Conservation (phyloP, 805 yeast species). For the Barnettozyma pratensis region DNA sequence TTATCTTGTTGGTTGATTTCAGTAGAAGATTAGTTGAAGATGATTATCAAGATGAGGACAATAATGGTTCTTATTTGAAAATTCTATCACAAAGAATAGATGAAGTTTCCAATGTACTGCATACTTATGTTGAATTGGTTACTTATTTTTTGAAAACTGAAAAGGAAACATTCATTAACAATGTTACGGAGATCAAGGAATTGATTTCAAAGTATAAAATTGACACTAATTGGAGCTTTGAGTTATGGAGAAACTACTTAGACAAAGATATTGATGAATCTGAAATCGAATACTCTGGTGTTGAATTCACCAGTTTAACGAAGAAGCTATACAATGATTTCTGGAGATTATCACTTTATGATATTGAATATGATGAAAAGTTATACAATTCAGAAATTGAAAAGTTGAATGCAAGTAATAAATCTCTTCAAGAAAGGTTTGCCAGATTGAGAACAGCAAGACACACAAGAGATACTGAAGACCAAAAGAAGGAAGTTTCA, state of each 20-base stretch:
- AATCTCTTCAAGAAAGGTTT: conserved; percentile 33
- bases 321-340: conserved; percentile 51
- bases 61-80: conserved; percentile 49
- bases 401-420: conserved; percentile 33
- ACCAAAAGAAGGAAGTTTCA: conserved; percentile 18
- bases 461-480: conserved; percentile 17
- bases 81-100: conserved; percentile 68
- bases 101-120: conserved; percentile 62
- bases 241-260: conserved; percentile 60
- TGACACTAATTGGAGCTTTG: conserved; percentile 64
- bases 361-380: conserved; percentile 48
- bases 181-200: conserved; percentile 37
- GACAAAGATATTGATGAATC: conserved; percentile 14
- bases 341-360: conserved; percentile 73
- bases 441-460: conserved; percentile 12
- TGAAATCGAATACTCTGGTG: conserved; percentile 8
- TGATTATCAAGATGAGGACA: conserved; percentile 24
- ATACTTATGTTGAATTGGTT: conserved; percentile 56
- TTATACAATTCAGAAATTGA: conserved; percentile 45
- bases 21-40: conserved; percentile 35
- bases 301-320: conserved; percentile 27
- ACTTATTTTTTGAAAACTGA: conserved; percentile 40
- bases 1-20: conserved; percentile 53
- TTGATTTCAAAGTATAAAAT: conserved; percentile 40
- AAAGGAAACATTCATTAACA: conserved; percentile 26